Evolutionary conservation across 208 protist genomes (phyloP).

Genomic region (Acanthamoeba sp.): DNA sequence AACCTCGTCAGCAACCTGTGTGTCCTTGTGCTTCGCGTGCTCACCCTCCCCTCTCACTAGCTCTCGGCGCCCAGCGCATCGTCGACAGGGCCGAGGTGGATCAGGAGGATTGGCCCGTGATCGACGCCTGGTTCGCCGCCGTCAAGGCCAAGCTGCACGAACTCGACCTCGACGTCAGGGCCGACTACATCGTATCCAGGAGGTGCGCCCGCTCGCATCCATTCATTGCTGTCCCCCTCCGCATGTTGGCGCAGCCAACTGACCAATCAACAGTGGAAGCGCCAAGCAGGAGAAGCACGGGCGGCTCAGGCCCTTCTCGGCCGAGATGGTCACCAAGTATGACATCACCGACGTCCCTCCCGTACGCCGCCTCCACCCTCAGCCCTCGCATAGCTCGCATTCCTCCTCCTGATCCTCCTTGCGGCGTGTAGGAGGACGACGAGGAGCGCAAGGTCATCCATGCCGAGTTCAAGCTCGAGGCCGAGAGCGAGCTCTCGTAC

Average conservation of each 20-base stretch:
- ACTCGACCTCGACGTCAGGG: conserved; percentile 34
- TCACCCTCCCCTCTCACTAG: neutral
- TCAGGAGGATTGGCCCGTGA: conserved; percentile 63
- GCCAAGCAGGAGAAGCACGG: conserved; percentile 66
- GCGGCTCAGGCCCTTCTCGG: conserved; percentile 19
- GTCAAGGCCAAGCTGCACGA: conserved; percentile 4
- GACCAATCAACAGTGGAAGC: conserved; percentile 19
- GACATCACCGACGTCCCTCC: conserved; percentile 16
- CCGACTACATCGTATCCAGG: conserved; percentile 61
- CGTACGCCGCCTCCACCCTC: neutral
- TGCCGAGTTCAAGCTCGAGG: conserved; percentile 51
- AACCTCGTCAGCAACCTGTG: too few species aligned
- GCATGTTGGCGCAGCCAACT: too few species aligned
- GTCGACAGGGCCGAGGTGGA: conserved; percentile 44
- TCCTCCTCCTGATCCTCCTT: neutral
- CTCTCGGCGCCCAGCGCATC: conserved; percentile 12
- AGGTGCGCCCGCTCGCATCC: neutral
- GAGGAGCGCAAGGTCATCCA: conserved; percentile 15
- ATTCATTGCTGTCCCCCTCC: neutral
- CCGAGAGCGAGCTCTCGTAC: conserved; percentile 60
- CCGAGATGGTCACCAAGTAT: conserved; percentile 31
- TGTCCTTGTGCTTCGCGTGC: too few species aligned
- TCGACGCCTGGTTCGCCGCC: conserved; percentile 32
- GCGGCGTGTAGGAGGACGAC: neutral
- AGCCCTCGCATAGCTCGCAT: neutral